Evolutionary conservation across 2,329 filamentous ascomycete species (phyloP), one percentile per base, ranked within the genome.

Genomic region (Beauveria varroae): DNA sequence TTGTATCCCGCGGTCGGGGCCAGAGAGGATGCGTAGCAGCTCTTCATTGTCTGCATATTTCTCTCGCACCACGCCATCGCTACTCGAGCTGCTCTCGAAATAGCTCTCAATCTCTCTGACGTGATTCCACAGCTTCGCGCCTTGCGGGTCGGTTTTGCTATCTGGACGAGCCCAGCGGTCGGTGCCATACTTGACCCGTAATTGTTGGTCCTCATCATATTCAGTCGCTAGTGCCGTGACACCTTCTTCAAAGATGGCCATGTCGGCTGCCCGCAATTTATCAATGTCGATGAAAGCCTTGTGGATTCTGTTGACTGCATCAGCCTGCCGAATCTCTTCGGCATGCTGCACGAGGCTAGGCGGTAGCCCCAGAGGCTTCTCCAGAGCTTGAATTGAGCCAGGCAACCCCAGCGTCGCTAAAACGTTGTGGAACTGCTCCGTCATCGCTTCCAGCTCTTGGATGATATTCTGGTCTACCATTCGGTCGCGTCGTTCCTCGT

Each of bases 321-420:
- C 92, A 61, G 93, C 90, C 71, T 98, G 93, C 22, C 93, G 84
- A 54, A 99, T 88, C 70, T 98, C 95, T 71, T 98, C 93, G 0
- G 93, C 93, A 67, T 97, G 95, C 24, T 95, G 90, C 3, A 92
- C 84, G 2, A 99, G 76, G 18, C 86, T 90, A 0, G 91, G 90
- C 0, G 95, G 95, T 4, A 99, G 75, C 0, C 95, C 95, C 0
- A 99, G 80, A 0, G 95, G 95, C 71, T 97, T 98, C 71, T 99
- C 95, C 1, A 98, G 80, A 0, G 95, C 95, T 72, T 99, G 95
- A 4, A 99, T 76, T 1, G 93, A 96, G 0, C 95, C 95, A 0
- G 95, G 95, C 0, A 99, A 82, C 62, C 96, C 95, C 16, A 98
- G 78, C 0, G 89, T 93, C 20, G 89, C 86, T 24, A 98, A 77